Evolutionary conservation across 805 yeast species (phyloP).

Genomic region (Hanseniaspora singularis): DNA sequence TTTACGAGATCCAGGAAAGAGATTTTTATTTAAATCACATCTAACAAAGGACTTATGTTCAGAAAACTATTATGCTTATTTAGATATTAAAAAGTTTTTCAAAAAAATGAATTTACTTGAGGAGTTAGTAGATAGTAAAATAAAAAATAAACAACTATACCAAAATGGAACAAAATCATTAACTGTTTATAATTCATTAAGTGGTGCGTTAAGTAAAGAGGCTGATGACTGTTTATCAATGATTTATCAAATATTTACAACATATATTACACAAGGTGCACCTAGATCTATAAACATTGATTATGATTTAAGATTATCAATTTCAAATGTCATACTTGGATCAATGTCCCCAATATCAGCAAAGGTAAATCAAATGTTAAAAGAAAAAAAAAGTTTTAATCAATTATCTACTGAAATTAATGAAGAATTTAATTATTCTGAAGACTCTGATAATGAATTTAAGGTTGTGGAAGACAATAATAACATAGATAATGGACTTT

Average conservation of each 20-base stretch:
- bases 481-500: neutral
- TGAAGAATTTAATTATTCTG: no score
- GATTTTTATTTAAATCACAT: conserved; percentile 55
- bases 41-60: conserved; percentile 52
- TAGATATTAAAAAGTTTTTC: conserved; percentile 43
- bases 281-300: conserved; percentile 63
- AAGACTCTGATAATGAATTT: no score
- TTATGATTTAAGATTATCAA: conserved; percentile 36
- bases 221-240: conserved; percentile 47
- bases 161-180: conserved; percentile 9
- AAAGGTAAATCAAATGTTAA: neutral
- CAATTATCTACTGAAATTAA: neutral
- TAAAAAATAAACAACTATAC: conserved; percentile 7
- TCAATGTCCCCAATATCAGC: conserved; percentile 29
- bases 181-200: conserved; percentile 24
- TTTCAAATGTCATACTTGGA: conserved; percentile 32
- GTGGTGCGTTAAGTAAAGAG: conserved; percentile 33
- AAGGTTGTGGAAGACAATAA: no score
- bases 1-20: conserved; percentile 62
- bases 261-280: conserved; percentile 54
- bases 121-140: conserved; percentile 29
- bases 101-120: conserved; percentile 36
- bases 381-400: neutral
- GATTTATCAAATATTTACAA: conserved; percentile 53
- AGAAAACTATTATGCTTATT: conserved; percentile 65